phyloP scores from a whole-genome alignment of 805 yeast species.

The Teunomyces cretensis region DNA sequence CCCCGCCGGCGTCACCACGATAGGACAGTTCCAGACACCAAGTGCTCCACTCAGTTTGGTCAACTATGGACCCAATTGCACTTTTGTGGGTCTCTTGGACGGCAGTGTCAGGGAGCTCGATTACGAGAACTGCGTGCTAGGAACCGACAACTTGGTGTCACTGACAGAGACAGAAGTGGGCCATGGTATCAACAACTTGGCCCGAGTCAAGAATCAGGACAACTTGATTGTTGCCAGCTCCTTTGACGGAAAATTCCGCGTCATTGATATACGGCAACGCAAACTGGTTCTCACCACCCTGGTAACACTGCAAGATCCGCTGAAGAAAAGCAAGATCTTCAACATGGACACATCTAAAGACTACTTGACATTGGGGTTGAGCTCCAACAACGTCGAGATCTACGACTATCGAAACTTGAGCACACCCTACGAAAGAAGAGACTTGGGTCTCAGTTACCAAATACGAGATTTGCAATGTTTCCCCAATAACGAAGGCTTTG shows the following conservation, averaged over 20 bases:
- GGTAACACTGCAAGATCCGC: slow-evolving; percentile 16
- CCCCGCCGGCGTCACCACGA: background rate
- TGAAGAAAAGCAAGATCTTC: slow-evolving; percentile 47
- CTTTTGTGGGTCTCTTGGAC: slow-evolving; percentile 52
- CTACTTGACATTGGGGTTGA: slow-evolving; percentile 52
- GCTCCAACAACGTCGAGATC: slow-evolving; percentile 52
- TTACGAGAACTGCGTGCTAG: slow-evolving; percentile 30
- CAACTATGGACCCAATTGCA: slow-evolving; percentile 22
- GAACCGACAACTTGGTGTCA: slow-evolving; percentile 1
- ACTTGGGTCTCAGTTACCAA: slow-evolving; percentile 67
- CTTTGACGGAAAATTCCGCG: slow-evolving; percentile 56
- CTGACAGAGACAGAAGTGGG: slow-evolving; percentile 1
- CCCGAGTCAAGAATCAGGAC: slow-evolving; percentile 5
- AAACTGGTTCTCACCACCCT: slow-evolving; percentile 10
- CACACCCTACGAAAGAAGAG: slow-evolving; percentile 50
- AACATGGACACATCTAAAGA: slow-evolving; percentile 57
- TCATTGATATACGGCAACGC: slow-evolving; percentile 41
- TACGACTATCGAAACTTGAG: slow-evolving; percentile 53
- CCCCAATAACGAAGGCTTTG: slow-evolving; percentile 58
- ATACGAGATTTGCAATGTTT: slow-evolving; percentile 55
- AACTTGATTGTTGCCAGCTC: slow-evolving; percentile 49
- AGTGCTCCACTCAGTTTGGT: slow-evolving; percentile 32
- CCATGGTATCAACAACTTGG: slow-evolving; percentile 17
- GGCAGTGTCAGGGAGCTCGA: slow-evolving; percentile 56
- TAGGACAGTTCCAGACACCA: slow-evolving; percentile 9